Conservation (phyloP, 2,329 filamentous ascomycete genomes). For the Fusarium nisikadoi region DNA sequence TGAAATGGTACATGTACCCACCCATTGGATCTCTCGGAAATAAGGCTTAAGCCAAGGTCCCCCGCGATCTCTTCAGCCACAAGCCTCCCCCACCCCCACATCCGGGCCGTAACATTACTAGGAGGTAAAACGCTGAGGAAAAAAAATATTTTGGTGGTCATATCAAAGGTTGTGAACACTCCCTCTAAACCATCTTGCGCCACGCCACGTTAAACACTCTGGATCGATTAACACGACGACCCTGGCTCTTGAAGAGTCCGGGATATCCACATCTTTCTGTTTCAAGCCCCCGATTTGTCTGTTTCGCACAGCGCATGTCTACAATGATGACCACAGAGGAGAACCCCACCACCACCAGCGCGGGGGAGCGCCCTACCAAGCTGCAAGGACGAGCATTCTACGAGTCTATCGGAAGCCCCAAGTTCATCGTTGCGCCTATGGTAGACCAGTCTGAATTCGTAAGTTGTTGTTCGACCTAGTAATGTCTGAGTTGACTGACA, state of each 20-base stretch:
- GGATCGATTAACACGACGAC: conserved; percentile 33
- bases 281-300: background rate
- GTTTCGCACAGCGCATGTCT: conserved; percentile 39
- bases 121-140: background rate
- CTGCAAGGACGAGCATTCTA: conserved; percentile 91
- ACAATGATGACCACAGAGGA: conserved; percentile 47
- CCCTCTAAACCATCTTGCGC: conserved; percentile 3
- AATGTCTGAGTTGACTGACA: conserved; percentile 6
- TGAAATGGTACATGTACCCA: background rate
- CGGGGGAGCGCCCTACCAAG: conserved; percentile 58
- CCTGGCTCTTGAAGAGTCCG: conserved; percentile 40
- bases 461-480: conserved; percentile 50
- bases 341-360: conserved; percentile 17
- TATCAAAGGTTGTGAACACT: background rate
- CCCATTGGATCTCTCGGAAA: background rate
- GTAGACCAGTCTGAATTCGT: conserved; percentile 99
- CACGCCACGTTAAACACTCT: conserved; percentile 24
- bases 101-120: background rate
- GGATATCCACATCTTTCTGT: conserved; percentile 24
- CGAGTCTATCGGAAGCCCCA: conserved; percentile 91
- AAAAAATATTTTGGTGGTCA: background rate
- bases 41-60: background rate
- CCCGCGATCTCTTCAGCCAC: background rate
- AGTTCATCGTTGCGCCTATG: conserved; percentile 93
- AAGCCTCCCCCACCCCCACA: background rate